phyloP scores from a whole-genome alignment of 345 rosid species.

The Cardamine occulta region DNA sequence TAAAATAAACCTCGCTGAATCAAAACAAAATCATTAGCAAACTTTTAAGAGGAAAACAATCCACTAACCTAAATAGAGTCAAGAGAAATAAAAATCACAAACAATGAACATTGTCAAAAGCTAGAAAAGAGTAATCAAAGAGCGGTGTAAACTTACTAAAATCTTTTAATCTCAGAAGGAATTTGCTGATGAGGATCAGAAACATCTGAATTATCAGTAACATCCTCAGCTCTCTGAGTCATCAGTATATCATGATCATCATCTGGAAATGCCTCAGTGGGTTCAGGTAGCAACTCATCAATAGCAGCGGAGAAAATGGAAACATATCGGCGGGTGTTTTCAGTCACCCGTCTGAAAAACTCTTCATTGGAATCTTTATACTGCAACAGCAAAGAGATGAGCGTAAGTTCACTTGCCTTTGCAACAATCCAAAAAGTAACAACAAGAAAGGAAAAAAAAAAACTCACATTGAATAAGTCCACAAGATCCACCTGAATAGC shows the following conservation, averaged over 20 bases:
- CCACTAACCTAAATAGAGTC: slow-evolving; percentile 1
- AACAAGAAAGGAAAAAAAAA: neutral
- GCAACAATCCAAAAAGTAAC: slow-evolving; percentile 18
- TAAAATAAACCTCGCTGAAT: slow-evolving; percentile 85
- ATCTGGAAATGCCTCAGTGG: slow-evolving; percentile 84
- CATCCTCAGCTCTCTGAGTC: slow-evolving; percentile 89
- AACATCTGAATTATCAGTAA: slow-evolving; percentile 58
- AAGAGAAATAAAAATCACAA: slow-evolving; percentile 6
- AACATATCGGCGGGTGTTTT: slow-evolving; percentile 87
- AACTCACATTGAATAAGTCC: slow-evolving; percentile 74
- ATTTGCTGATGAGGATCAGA: slow-evolving; percentile 74
- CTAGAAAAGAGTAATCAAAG: neutral
- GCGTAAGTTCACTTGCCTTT: slow-evolving; percentile 12
- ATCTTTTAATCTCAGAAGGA: slow-evolving; percentile 92
- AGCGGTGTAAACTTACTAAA: slow-evolving; percentile 58
- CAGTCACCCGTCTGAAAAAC: slow-evolving; percentile 71
- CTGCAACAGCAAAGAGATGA: slow-evolving; percentile 46
- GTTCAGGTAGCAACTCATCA: slow-evolving; percentile 85
- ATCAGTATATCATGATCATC: slow-evolving; percentile 87
- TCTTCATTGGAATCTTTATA: slow-evolving; percentile 71
- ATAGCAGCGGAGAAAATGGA: slow-evolving; percentile 73
- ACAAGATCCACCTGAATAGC: slow-evolving; percentile 81
- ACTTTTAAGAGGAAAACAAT: neutral
- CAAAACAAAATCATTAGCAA: slow-evolving; percentile 33
- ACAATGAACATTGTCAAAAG: neutral